Evolutionary conservation across 805 yeast genomes (phyloP), one percentile per base, ranked within the genome.

Genomic region (Candida bentonensis): DNA sequence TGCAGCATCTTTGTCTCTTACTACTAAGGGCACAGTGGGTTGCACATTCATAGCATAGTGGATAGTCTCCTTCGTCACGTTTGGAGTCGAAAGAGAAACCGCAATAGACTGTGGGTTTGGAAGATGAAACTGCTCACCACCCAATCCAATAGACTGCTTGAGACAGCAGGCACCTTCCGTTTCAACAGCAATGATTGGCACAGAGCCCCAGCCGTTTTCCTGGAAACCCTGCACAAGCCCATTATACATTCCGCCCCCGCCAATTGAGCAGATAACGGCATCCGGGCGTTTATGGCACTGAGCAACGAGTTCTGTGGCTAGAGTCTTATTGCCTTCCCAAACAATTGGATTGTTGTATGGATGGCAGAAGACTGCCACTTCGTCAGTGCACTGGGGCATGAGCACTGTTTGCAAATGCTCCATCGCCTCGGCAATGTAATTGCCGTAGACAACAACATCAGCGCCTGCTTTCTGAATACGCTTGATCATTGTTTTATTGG

Each of bases 261-360:
- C 96, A 41, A 84, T 86, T 4, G 96, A 88, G 46, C 86, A 75
- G 53, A 86, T 82, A 1, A 88, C 79, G 2, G 95, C 96, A 50
- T 73, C 75, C 47, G 89, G 72, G 22, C 39, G 34, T 11, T 23
- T 36, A 2, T 42, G 30, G 22, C 85, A 70, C 65, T 87, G 96
- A 59, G 85, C 74, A 42, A 85, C 65, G 22, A 88, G 65, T 64
- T 88, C 96, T 72, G 83, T 75, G 1, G 94, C 92, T 48, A 86
- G 73, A 25, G 95, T 82, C 46, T 95, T 94, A 63, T 88, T 94
- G n/a, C 96, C 96, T 3, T 94, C 94, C 67, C 89, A 82, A 49
- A 88, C 89, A 49, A 76, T 76, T 2, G 95, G 95, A 56, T 84
- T 94, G 56, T 88, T 88, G 59, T 84, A 88, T 0, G 96, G 96